Conservation (phyloP, 2,329 filamentous ascomycete genomes). For the Claviceps lovelessii region DNA sequence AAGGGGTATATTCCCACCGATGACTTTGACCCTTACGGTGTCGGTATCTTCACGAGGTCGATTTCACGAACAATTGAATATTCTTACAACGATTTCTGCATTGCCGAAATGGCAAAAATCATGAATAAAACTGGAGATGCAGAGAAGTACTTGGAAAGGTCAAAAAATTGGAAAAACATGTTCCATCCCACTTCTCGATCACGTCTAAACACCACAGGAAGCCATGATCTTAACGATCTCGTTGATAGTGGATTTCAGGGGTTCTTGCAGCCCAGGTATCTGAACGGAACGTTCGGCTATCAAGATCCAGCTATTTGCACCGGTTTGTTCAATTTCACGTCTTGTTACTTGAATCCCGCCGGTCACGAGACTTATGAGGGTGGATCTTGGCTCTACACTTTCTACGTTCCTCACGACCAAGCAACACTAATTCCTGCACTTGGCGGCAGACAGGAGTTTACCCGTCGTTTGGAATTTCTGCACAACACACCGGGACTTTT, state of each 20-base stretch:
- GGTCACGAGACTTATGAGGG: conserved; percentile 48
- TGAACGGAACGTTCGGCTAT: conserved; percentile 52
- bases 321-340: conserved; percentile 31
- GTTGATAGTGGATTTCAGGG: conserved; percentile 26
- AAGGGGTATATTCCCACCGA: conserved; percentile 59
- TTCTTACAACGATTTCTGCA: conserved; percentile 65
- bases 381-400: conserved; percentile 58
- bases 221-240: background rate
- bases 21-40: conserved; percentile 48
- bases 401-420: conserved; percentile 37
- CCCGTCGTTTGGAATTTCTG: conserved; percentile 46
- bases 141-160: conserved; percentile 45
- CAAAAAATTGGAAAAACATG: conserved; percentile 56
- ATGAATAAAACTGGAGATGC: conserved; percentile 39
- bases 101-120: conserved; percentile 45
- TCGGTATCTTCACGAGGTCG: conserved; percentile 51
- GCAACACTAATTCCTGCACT: conserved; percentile 34
- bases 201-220: conserved; percentile 8
- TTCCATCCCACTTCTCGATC: conserved; percentile 26
- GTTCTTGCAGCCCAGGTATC: conserved; percentile 54
- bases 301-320: conserved; percentile 40
- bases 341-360: conserved; percentile 15
- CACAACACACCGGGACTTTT: conserved; percentile 48
- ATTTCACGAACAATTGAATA: conserved; percentile 67
- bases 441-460: conserved; percentile 44